phyloP scores from a whole-genome alignment of 805 yeast species.

The Schizosaccharomyces osmophilus region DNA sequence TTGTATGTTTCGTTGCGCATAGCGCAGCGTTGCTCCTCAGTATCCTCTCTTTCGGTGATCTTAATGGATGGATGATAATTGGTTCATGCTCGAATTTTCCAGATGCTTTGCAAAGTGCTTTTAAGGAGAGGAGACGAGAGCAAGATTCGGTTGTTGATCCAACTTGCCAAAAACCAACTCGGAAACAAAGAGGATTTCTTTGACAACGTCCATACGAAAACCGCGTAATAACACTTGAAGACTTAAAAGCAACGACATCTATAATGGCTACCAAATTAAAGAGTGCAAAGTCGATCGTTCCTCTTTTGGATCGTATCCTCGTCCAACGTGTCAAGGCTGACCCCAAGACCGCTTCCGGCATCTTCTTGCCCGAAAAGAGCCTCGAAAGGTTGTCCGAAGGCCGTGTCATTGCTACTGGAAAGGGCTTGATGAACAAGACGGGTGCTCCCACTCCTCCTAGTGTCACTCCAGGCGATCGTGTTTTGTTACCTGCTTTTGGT shows the following conservation, averaged over 20 bases:
- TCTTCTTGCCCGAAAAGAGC: constrained; percentile 86
- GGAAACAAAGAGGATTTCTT: no score
- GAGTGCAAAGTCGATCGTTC: constrained; percentile 68
- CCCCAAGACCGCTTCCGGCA: constrained; percentile 75
- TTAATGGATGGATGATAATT: neutral
- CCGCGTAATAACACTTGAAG: no score
- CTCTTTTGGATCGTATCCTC: constrained; percentile 84
- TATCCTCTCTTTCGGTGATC: no score
- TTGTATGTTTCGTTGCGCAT: no score
- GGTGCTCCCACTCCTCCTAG: constrained; percentile 52
- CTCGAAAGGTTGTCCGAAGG: constrained; percentile 85
- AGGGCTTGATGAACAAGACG: constrained; percentile 55
- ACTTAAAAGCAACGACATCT: neutral
- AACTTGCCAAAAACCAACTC: neutral
- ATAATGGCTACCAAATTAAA: constrained; percentile 25
- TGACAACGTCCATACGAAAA: no score
- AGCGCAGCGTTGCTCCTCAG: no score
- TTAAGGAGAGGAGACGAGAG: neutral
- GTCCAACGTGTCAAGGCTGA: constrained; percentile 87
- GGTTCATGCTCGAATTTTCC: neutral
- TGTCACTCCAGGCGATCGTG: constrained; percentile 78
- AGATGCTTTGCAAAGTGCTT: neutral
- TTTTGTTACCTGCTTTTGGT: constrained; percentile 81
- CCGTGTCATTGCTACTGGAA: constrained; percentile 81
- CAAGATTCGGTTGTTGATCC: neutral